These are phyloP conservation scores for Rauvolfia tetraphylla DNA, from an alignment of 257 asterid species.

Conservation along the genomic window DNA sequence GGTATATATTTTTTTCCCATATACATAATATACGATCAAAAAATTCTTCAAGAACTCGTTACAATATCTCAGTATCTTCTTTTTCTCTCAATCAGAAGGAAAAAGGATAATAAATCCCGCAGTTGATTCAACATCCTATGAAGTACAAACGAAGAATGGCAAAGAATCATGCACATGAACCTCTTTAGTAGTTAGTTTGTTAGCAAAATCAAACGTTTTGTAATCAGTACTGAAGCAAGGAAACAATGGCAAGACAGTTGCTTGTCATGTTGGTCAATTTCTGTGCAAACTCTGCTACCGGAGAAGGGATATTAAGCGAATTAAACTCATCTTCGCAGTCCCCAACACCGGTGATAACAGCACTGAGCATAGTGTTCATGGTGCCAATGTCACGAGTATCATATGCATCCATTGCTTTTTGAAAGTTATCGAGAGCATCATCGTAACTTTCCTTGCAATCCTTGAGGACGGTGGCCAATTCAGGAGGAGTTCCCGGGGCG, in stretches of 20 bases:
- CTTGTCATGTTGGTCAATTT: conserved; percentile 49
- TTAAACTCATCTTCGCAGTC: conserved; percentile 44
- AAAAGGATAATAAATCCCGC: too few species aligned
- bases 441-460: conserved; percentile 10
- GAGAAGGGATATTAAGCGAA: conserved; percentile 14
- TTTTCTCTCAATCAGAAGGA: too few species aligned
- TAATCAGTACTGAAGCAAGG: conserved; percentile 2
- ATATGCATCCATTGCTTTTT: conserved; percentile 30
- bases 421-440: conserved; percentile 22
- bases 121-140: too few species aligned
- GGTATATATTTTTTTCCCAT: too few species aligned
- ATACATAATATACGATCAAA: too few species aligned
- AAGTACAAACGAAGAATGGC: too few species aligned
- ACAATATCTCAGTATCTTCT: too few species aligned
- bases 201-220: background rate
- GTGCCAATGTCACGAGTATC: conserved; percentile 33
- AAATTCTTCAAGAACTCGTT: too few species aligned
- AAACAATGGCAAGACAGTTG: conserved; percentile 43
- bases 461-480: conserved; percentile 8
- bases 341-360: conserved; percentile 37
- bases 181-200: too few species aligned
- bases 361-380: conserved; percentile 51
- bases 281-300: conserved; percentile 14
- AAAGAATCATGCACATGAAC: too few species aligned
- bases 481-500: conserved; percentile 19